Evolutionary conservation across 768 basidiomycete genomes (phyloP), one percentile per base, ranked within the genome.

Genomic region (Termitomyces sp.): DNA sequence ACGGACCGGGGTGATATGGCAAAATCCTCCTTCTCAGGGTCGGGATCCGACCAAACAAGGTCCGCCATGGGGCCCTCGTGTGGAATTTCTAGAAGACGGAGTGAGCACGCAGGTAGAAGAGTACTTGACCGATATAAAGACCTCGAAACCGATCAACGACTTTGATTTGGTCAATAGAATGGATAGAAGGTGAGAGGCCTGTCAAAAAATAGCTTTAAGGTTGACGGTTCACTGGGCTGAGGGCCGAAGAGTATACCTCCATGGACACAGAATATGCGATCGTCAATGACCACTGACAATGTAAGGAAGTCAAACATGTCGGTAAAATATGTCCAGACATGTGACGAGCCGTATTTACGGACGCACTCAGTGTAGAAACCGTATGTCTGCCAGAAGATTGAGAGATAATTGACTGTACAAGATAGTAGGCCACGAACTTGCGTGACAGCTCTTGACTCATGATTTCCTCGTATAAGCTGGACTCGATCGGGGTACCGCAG

Each of bases 291-390:
- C 56, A 96, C 95, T 34, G 93, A 95, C 56, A 99, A 79, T 12
- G 97, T 98, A 64, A 99, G 75, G 77, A 95, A 99, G 78, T 99
- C 97, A 73, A 99, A 99, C 96, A 99, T 97, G 76, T 99, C 97
- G 59, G 97, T 99, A 68, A 99, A 98, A 73, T 98, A 98, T 27
- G 93, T 95, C 97, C 97, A 99, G 34, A 98, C 96, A 65, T 91
- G 89, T 33, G 95, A 87, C 2, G 92, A 89, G 55, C 95, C 95
- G 66, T 99, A 99, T 75, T 99, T 99, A 42, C 95, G 84, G 22
- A 96, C 87, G 68, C 97, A 98, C 80, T 99, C 97, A 37, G 93
- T 91, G 74, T 99, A 99, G 78, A 99, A 99, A 13, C 97, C 97
- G 68, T 98, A 99, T 24, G 94, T 95, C 95, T 98, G 70, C 51